Evolutionary conservation across 768 basidiomycete genomes (phyloP), one percentile per base, ranked within the genome.

Genomic region (Crepidotus variabilis): DNA sequence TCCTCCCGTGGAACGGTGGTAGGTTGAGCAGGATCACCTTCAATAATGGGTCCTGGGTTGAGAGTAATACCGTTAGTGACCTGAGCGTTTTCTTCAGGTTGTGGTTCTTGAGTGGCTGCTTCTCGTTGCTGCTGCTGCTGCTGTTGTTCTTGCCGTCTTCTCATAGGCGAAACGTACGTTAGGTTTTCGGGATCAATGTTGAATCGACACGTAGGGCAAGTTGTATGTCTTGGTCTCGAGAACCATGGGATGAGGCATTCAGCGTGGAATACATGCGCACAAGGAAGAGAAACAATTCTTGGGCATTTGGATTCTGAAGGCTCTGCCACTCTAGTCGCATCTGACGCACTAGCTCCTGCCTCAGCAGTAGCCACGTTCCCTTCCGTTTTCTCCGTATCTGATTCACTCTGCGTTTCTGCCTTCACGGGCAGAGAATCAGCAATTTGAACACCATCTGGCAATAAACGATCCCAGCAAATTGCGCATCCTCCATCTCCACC

Each of bases 171-270:
- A 11, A 67, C 69, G 52, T 75, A 83, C 0, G 88, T 90, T 47
- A 91, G 68, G 55, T 85, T 85, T 54, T 90, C 85, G 0, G 90
- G 90, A 64, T 92, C 90, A 53, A 92, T 81, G 60, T 92, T 85
- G 63, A 92, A 92, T 59, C 90, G 74, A 70, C 90, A 92, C 0
- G 88, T 88, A 0, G 90, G 90, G 61, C 90, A 92, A 1, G 90
- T 92, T 18, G 90, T 91, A 60, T 88, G 87, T 45, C 76, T 78
- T 10, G 89, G 87, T 56, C 87, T 77, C 2, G 90, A 83, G 68
- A 92, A 92, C 90, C 90, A 92, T 1, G 90, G 90, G 9, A 88
- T 67, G 34, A 92, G 79, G 69, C 90, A 92, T 0, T 83, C 76
- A 1, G 87, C 80, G 61, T 92, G 90, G 73, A 92, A 92, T 51